Base-by-base conservation (phyloP, 352 stramenopile genomes). In the Globisporangium irregulare region DNA sequence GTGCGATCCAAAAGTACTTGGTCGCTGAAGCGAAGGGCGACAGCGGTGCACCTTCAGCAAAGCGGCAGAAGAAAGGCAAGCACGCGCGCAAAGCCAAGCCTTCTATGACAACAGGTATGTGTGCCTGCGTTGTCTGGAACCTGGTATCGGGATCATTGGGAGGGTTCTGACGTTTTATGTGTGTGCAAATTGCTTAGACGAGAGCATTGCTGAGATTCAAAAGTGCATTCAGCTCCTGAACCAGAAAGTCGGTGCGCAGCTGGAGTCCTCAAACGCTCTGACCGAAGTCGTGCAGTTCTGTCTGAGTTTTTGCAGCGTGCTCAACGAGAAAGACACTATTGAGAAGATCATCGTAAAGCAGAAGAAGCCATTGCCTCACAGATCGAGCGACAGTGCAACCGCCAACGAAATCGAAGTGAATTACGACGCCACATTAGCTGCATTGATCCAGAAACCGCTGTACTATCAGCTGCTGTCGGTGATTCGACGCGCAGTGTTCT, bases 41-140 rank as follows among this genome's bases (percentile, higher is more conserved):
- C 24, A 29, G 74, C 27, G 55, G 62, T 32, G 70, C 68, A 2
- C 78, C 84, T 4, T 61, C 74, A 1, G 48, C 77, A 18, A 93
- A 93, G 62, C 75, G 85, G 1, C 79, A 86, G 41, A 93, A 91
- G 72, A 91, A 91, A 65, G 63, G 82, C 59, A 87, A 89, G 60
- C 75, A 83, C 34, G 66, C 24, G 29, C 81, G 68, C 50, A 76
- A 73, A 67, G 59, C 43, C 20, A 73, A 71, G 62, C 10, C 14
- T 20, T 36, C 38, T 24, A 25, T 56, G 22, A 34, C 53, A 24
- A 29, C 38, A 32, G 48, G 68, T 72, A 71, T 27, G 55, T 50
- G 18, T 20, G 8, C 6, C 34, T 53, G 20, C 70, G 53, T 67
- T 65, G 48, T 50, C 57, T 59, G 24, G 55, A 32, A 61, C 7